Conservation (phyloP, 75 land plant species). For the Pinus tabuliformis region DNA sequence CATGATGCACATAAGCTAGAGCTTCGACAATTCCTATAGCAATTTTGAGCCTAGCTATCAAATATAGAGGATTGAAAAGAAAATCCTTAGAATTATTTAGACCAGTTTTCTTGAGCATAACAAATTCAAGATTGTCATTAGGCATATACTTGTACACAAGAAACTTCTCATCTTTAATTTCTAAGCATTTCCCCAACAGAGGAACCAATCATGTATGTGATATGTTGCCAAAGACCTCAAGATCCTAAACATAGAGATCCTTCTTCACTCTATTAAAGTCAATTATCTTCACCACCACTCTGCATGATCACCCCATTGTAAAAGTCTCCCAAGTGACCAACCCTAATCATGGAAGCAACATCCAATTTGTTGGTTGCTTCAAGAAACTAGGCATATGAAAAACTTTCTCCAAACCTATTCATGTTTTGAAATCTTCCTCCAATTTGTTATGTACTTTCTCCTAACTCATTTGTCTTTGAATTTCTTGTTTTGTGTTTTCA, state of each 20-base stretch:
- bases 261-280: conserved; percentile 8
- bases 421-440: not conserved
- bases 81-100: not conserved
- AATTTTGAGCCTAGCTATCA: conserved; percentile 30
- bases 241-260: conserved; percentile 13
- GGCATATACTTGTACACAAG: conserved; percentile 31
- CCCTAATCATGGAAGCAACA: conserved; percentile 7
- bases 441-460: not conserved
- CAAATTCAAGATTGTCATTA: conserved; percentile 21
- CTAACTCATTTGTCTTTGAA: not conserved
- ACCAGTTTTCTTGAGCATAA: not conserved
- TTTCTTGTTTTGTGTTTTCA: not conserved
- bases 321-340: conserved; percentile 26
- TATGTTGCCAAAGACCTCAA: conserved; percentile 22
- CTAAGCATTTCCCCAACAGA: conserved; percentile 25
- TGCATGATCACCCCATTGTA: conserved; percentile 14
- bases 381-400: conserved; percentile 10
- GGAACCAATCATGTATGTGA: conserved; percentile 23
- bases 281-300: conserved; percentile 20
- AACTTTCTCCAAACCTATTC: conserved; percentile 11
- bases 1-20: conserved; percentile 25
- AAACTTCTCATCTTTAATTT: conserved; percentile 17
- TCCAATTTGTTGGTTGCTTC: conserved; percentile 19
- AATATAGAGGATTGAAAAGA: conserved; percentile 14
- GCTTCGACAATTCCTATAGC: conserved; percentile 30